Conservation (phyloP, 257 asterid species). For the Solanum paucissectum region DNA sequence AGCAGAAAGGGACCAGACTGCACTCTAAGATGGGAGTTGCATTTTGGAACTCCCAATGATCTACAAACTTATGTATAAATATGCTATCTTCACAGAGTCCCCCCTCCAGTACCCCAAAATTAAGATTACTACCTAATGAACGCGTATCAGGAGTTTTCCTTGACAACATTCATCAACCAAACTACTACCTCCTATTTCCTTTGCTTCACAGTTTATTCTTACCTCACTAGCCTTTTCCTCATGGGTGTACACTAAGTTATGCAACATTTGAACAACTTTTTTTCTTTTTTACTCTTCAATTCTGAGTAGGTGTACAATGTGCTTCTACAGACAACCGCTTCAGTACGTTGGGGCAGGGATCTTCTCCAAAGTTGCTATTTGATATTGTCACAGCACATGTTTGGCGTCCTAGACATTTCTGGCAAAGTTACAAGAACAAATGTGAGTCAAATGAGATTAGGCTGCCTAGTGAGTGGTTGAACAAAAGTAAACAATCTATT, state of each 20-base stretch:
- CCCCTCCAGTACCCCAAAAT: conserved; percentile 19
- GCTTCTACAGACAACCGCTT: conserved; percentile 89
- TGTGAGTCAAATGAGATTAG: background rate
- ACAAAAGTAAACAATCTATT: background rate
- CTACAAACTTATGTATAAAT: conserved; percentile 20
- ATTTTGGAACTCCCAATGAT: conserved; percentile 21
- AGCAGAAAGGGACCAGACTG: conserved; percentile 26
- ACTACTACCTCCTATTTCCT: conserved; percentile 6
- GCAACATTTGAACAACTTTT: background rate
- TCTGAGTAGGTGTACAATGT: conserved; percentile 34
- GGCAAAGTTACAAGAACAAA: conserved; percentile 8
- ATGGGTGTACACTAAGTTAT: background rate
- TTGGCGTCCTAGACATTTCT: conserved; percentile 73
- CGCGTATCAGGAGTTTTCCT: background rate
- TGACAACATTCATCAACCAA: conserved; percentile 2
- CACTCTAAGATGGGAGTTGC: conserved; percentile 15
- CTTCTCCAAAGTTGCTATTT: conserved; percentile 70
- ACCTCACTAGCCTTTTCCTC: background rate
- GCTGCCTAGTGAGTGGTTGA: background rate
- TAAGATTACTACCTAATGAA: background rate
- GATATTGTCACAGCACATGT: conserved; percentile 64
- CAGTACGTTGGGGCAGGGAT: conserved; percentile 74
- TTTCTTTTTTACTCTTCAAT: background rate
- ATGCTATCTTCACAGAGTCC: conserved; percentile 3
- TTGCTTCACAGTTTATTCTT: conserved; percentile 6